Conservation (phyloP, 345 rosid genomes). For the Firmiana major region DNA sequence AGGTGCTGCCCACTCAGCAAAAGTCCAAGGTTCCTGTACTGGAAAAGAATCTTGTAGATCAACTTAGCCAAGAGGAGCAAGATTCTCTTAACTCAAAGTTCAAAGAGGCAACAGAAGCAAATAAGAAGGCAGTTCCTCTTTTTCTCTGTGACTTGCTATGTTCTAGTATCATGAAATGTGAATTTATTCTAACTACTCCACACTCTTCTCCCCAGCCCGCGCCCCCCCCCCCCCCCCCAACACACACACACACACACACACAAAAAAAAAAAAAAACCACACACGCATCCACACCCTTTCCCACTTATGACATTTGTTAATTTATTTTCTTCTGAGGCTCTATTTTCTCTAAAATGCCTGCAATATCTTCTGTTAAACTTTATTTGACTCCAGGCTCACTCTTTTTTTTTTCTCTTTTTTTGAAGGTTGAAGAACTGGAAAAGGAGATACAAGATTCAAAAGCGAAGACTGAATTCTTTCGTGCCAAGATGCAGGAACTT, state of each 20-base stretch:
- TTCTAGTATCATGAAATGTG: neutral
- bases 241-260: too few relatives aligned
- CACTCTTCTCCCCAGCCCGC: too few relatives aligned
- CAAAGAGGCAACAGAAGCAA: constrained; percentile 82
- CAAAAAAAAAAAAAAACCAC: too few relatives aligned
- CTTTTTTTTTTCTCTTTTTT: neutral
- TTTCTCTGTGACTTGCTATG: constrained; percentile 16
- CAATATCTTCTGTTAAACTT: neutral
- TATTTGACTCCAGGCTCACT: neutral
- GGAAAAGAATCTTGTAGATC: constrained; percentile 82
- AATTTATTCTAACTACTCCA: neutral
- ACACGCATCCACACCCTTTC: neutral
- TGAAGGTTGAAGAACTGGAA: constrained; percentile 89
- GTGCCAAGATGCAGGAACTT: constrained; percentile 93
- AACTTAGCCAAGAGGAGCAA: constrained; percentile 94
- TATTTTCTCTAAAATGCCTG: constrained; percentile 10
- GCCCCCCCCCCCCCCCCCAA: too few relatives aligned
- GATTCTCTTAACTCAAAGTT: constrained; percentile 68
- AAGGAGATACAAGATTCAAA: constrained; percentile 75
- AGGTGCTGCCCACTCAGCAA: constrained; percentile 47
- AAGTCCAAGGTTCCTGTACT: constrained; percentile 73
- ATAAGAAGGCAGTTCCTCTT: constrained; percentile 66
- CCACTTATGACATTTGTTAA: constrained; percentile 1
- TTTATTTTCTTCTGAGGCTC: neutral
- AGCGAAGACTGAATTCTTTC: constrained; percentile 79